phyloP scores from a whole-genome alignment of 2,329 filamentous ascomycete genomes.

The Incumbomyces delicatus region DNA sequence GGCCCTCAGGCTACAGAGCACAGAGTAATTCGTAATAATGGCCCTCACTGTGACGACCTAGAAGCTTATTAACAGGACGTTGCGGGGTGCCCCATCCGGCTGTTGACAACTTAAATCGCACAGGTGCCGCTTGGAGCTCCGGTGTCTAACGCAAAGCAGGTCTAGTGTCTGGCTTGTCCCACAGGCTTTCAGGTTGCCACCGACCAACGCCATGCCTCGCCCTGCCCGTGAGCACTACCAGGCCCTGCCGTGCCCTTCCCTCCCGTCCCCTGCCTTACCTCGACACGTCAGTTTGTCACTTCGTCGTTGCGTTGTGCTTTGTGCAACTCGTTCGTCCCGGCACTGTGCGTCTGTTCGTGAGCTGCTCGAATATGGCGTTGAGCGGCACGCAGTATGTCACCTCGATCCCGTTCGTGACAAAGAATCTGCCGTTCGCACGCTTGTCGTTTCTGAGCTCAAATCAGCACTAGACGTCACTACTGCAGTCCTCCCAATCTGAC shows the following conservation, averaged over 20 bases:
- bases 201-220: neutral
- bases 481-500: neutral
- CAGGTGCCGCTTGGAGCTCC: neutral
- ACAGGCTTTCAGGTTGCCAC: neutral
- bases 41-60: no score
- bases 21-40: no score
- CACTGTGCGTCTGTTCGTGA: neutral
- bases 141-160: neutral
- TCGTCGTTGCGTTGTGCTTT: neutral
- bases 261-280: conserved; percentile 2
- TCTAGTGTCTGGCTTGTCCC: neutral
- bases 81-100: neutral
- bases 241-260: neutral
- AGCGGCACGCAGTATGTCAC: conserved; percentile 2
- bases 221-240: no score
- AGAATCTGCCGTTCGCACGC: neutral
- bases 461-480: conserved; percentile 5
- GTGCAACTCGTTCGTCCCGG: neutral
- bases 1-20: no score
- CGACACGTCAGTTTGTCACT: neutral
- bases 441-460: neutral
- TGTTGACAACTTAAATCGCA: no score
- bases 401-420: neutral
- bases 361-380: neutral
- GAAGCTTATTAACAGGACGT: neutral